Evolutionary conservation across 78 protist species (phyloP), one percentile per base, ranked within the genome.

Genomic region (Dictyostelium brefeldianum): DNA sequence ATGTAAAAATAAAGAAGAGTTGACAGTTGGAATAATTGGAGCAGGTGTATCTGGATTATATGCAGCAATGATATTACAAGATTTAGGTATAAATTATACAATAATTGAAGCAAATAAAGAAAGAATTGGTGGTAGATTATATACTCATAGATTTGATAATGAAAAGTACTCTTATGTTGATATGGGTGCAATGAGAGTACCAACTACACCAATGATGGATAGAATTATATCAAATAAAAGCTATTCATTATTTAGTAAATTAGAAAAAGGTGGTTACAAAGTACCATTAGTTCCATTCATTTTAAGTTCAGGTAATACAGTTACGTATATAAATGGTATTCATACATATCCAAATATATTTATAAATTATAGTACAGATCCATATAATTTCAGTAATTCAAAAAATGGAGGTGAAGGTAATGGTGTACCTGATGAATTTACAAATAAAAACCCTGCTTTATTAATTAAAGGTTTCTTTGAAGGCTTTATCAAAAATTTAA

Each of bases 111-210:
- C 51, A 7, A 81, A 36, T 41, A 43, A 43, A 48, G 70, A 43
- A 29, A 69, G 89, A 36, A 47, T 81, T 50, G 89, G 89, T 27
- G 89, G 89, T 51, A 69, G 89, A 53, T 18, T 67, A 29, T 36
- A 69, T 29, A 50, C 89, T 31, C 8, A 64, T 64, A 64, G 20
- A 64, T 64, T 64, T 14, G 65, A 56, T 17, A 8, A 57, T 57
- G 46, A 50, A 8, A 36, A 36, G 43, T 36, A 36, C 2, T 36
- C 43, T 3, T 69, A 47, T 53, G 41, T 46, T 6, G 89, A 81
- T 17, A 5, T 81, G 0, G 89, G 89, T 81, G 89, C 89, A 20
- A 81, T 81, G 89, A 20, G 89, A 31, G 12, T 67, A 4, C 89
- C 89, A 64, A 50, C 3, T 6, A 50, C 20, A 3, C 50, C 50